Conservation (phyloP, 2,329 filamentous ascomycete species). For the Diplocarpon rosae region DNA sequence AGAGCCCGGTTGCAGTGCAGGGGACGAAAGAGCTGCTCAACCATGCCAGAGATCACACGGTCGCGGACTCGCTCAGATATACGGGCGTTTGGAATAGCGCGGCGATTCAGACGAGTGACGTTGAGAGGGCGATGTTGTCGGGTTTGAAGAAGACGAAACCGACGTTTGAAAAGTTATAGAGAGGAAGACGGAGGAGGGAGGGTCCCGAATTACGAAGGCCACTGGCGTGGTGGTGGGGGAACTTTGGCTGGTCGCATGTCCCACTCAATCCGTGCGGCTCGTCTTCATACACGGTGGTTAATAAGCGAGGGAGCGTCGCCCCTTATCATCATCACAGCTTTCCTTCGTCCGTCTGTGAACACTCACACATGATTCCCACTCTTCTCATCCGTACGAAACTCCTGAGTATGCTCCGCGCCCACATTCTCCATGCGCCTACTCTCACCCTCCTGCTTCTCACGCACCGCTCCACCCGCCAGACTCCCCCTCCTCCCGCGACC, state of each 20-base stretch:
- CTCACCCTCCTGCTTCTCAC: not conserved
- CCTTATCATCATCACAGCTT: not conserved
- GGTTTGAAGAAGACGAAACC: constrained; percentile 70
- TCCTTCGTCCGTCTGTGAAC: not conserved
- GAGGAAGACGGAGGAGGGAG: not conserved
- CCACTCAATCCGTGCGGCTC: no score
- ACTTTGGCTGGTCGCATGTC: no score
- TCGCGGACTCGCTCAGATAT: constrained; percentile 72
- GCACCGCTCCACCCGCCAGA: not conserved
- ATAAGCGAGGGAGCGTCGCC: no score
- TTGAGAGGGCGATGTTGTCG: constrained; percentile 62
- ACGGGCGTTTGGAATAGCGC: constrained; percentile 81
- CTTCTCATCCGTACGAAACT: not conserved
- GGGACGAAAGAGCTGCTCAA: constrained; percentile 82
- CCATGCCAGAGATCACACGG: constrained; percentile 65
- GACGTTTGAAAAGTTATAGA: constrained; percentile 71
- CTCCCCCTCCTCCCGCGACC: constrained; percentile 10
- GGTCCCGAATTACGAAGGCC: no score
- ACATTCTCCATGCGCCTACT: constrained; percentile 8
- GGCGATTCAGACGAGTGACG: constrained; percentile 70
- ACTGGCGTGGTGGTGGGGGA: no score
- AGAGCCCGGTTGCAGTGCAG: constrained; percentile 81
- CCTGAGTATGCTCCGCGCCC: not conserved
- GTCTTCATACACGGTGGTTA: no score
- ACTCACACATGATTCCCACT: not conserved